Base-by-base conservation (phyloP, 1,284 basidiomycete species). In the Coriolopsis trogii region DNA sequence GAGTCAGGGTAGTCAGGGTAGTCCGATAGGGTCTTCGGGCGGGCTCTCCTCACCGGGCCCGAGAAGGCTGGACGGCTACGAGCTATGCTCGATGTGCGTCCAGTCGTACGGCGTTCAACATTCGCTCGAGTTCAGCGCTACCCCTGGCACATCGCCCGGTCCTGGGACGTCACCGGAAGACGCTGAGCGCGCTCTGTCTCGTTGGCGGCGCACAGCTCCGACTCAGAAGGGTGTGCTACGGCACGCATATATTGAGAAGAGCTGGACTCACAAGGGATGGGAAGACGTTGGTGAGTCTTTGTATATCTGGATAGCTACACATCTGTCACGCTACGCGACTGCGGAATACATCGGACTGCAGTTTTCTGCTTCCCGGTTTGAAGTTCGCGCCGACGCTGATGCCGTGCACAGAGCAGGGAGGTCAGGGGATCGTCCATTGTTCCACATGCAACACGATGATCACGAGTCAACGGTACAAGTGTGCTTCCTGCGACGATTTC, bases 191-290 rank as follows among this genome's bases (percentile, higher is more conserved):
- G 76, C 74, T 18, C 76, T 79, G 46, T 75, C 70, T 7, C 76
- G 79, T 50, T 80, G 83, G 79, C 72, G 81, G 51, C 72, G 87
- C 30, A 77, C 82, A 18, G 84, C 86, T 1, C 88, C 88, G 2
- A 82, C 76, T 36, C 72, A 74, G 63, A 87, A 86, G 67, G 89
- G 84, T 15, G 80, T 87, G 59, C 70, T 90, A 50, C 77, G 93
- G 18, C 93, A 95, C 66, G 87, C 90, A 1, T 96, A 88, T 66
- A 72, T 83, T 39, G 93, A 95, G 72, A 91, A 89, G 69, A 78
- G 89, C 8, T 95, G 93, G 93, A 84, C 84, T 1, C 78, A 79
- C 23, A 73, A 74, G 38, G 89, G 90, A 3, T 95, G 93, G 93
- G 84, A 85, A 51, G 89, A 93, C 64, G 84, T 95, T 47, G 89